Base-by-base conservation (phyloP, 176 grass and related monocot genomes). In the Paspalum vaginatum region DNA sequence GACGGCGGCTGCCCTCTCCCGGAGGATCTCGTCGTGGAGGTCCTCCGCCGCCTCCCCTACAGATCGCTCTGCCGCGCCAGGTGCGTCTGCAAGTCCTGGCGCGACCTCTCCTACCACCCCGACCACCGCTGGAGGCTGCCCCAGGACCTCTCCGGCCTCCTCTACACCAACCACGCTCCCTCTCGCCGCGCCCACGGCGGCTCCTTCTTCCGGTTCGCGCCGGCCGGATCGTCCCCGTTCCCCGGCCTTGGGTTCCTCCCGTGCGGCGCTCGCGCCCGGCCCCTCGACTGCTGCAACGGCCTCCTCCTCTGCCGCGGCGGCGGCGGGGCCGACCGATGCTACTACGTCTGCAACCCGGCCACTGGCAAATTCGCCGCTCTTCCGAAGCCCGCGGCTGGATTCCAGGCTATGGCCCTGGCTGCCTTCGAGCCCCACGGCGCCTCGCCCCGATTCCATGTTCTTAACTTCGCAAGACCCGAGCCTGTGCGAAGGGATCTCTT, bases 321-420 rank as follows among this genome's bases (percentile, higher is more conserved):
- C 47, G 18, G 16, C 76, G 8, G 26, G 4, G n/a, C 10, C 37
- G 42, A 14, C 46, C 11, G 27, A 13, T 40, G 37, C 5, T 51
- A 62, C 58, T 83, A 83, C 46, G 26, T 65, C 47, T 83, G 69
- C 45, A 83, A 83, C 27, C 80, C 70, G 8, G 58, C 80, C 47
- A 83, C 45, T 13, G 48, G 58, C 8, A 63, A 3, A n/a, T 83
- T 61, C n/a, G 7, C 20, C 57, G 1, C 46, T 18, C 18, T 82
- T 42, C 68, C 69, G 13, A 21, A 72, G 16, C 80, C 80, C 0
- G 22, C n/a, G 1, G 51, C 11, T 38, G 58, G 69, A 1, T 74
- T 44, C 32, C 70, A 51, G 57, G 58, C 25, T 5, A 37, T 83
- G 9, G 47, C 12, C 2, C 38, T 83, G 9, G 70, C 81, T 17